Evolutionary conservation across 495 filamentous ascomycete genomes (phyloP).

Genomic region (Aspergillus sparsus): DNA sequence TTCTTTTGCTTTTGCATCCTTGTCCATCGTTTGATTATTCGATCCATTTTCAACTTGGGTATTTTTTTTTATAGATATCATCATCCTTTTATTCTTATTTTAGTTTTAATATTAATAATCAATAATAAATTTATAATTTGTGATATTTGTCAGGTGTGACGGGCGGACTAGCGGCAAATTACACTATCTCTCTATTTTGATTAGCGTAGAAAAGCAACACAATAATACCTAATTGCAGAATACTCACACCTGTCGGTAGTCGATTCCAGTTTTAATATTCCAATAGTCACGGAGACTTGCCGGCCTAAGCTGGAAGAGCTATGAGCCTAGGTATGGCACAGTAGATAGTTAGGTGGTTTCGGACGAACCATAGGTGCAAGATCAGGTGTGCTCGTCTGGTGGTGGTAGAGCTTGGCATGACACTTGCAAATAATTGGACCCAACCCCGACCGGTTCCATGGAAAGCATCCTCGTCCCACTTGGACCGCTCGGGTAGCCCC

Average conservation of each 20-base stretch:
- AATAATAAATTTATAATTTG: background rate
- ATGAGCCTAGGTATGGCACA: background rate
- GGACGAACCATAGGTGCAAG: constrained; percentile 18
- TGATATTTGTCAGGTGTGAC: constrained; percentile 2
- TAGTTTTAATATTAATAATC: background rate
- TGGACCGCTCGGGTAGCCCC: background rate
- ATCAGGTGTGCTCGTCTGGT: background rate
- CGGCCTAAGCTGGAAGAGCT: constrained; percentile 11
- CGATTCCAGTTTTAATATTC: constrained; percentile 3
- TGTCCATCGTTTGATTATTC: too few relatives aligned
- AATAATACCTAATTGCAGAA: background rate
- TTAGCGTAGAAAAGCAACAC: background rate
- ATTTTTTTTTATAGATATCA: too few relatives aligned
- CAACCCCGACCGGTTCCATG: background rate
- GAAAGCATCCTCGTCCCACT: background rate
- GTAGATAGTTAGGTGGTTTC: background rate
- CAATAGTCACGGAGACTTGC: background rate
- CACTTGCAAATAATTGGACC: constrained; percentile 1
- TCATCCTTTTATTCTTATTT: background rate
- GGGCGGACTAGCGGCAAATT: constrained; percentile 4
- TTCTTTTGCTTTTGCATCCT: background rate
- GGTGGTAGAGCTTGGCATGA: constrained; percentile 8
- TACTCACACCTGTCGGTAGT: background rate
- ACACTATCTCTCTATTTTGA: constrained; percentile 5
- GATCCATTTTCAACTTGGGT: too few relatives aligned